Conservation (phyloP, 805 yeast species). For the Yarrowia hollandica region DNA sequence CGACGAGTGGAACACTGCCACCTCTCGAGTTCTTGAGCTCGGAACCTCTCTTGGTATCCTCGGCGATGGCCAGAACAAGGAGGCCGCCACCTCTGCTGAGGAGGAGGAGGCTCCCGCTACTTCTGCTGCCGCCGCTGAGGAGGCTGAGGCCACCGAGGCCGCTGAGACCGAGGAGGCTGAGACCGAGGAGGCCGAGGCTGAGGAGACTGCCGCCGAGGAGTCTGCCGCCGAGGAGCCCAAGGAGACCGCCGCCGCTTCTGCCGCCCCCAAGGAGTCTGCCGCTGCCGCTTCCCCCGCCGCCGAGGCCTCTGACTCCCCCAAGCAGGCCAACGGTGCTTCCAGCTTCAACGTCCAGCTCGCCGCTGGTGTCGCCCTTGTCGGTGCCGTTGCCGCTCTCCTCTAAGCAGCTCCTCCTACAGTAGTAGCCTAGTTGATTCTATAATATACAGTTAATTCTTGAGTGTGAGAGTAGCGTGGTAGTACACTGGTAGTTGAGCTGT, state of each 20-base stretch:
- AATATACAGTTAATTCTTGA: constrained; percentile 22
- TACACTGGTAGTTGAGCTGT: background rate
- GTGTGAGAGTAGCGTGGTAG: too few species aligned
- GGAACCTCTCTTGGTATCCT: constrained; percentile 9
- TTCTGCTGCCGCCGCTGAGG: background rate
- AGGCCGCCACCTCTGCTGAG: background rate
- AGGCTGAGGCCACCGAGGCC: background rate
- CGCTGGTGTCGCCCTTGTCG: constrained; percentile 22
- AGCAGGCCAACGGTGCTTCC: constrained; percentile 18
- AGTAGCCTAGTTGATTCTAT: background rate
- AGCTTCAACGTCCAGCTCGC: constrained; percentile 28
- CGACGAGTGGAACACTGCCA: constrained; percentile 12
- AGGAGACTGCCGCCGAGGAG: background rate
- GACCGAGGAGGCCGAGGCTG: background rate
- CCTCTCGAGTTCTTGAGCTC: constrained; percentile 8
- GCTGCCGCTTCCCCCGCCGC: background rate
- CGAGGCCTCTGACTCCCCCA: background rate
- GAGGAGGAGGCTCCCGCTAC: background rate
- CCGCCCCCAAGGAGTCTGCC: background rate
- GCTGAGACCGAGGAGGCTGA: background rate
- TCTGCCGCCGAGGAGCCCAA: background rate
- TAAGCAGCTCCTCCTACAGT: too few species aligned
- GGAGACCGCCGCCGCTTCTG: background rate
- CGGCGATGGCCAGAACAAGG: background rate
- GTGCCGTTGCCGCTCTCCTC: constrained; percentile 27